Base-by-base conservation (phyloP, 2,329 filamentous ascomycete genomes). In the Emmonsia crescens region DNA sequence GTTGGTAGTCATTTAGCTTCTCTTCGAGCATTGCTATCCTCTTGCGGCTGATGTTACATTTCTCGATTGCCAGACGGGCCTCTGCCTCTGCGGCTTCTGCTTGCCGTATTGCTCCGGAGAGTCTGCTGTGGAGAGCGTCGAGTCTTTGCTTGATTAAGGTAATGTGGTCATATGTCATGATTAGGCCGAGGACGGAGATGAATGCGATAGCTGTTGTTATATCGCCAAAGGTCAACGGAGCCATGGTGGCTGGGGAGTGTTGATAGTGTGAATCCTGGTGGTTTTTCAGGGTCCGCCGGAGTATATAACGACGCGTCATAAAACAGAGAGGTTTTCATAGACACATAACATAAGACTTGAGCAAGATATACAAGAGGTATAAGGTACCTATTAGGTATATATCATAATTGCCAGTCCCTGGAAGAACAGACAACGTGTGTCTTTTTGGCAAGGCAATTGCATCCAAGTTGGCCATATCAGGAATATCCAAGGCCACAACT, bases 161-260 rank as follows among this genome's bases (percentile, higher is more conserved):
- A 4, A 60, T 54, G 12, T 60, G 46, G 27, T 55, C 48, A 49
- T 60, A 54, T 6, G 40, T 55, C 48, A 60, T 44, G 24, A 60
- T 54, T n/a, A 60, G 38, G 24, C 59, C 59, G 38, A 60, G 5
- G 36, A 60, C 19, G 14, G 49, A 44, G 27, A 60, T 33, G 24
- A 60, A 55, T 27, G 59, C 38, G 1, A 55, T 27, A 27, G 57
- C 48, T 29, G 57, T 49, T 33, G 59, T 54, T 33, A 60, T 29
- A 31, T 60, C 59, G 38, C 46, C n/a, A 5, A 55, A 44, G 36
- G 49, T 44, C n/a, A 44, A 42, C 10, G 49, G 33, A 6, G 48
- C 36, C 59, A 60, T 60, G 21, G 59, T 55, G 27, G 16, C 10
- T 19, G 33, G 31, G 21, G 21, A 38, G 10, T 16, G 57, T 40